Percentiles rank a stretch among this genome's conserved stretches.
These are phyloP conservation scores for Diutina scorzettiae DNA, from an alignment of 1,139 yeast genomes.

Conservation along the genomic window DNA sequence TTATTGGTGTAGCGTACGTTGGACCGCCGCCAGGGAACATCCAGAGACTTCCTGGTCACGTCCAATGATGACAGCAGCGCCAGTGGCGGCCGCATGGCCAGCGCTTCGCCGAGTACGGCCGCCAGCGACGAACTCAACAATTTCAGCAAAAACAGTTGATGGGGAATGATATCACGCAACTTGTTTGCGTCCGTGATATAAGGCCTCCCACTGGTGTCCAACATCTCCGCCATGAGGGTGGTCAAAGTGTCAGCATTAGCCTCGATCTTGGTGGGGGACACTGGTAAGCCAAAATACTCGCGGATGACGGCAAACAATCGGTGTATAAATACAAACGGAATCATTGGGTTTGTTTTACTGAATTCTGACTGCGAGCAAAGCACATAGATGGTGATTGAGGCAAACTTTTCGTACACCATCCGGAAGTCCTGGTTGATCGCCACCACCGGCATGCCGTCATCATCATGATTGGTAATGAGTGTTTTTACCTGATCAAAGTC, in stretches of 20 bases:
- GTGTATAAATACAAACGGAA: slow-evolving; percentile 44
- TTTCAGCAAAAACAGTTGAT: slow-evolving; percentile 28
- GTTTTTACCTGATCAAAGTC: background rate
- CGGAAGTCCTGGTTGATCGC: slow-evolving; percentile 20
- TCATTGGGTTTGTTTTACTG: slow-evolving; percentile 27
- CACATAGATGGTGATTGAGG: slow-evolving; percentile 18
- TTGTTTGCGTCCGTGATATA: slow-evolving; percentile 61
- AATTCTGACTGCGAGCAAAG: slow-evolving; percentile 13
- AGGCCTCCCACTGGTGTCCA: slow-evolving; percentile 63
- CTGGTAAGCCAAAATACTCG: slow-evolving; percentile 48
- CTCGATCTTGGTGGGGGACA: slow-evolving; percentile 46
- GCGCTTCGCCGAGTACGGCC: background rate
- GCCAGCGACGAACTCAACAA: slow-evolving; percentile 10
- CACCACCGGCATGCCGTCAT: slow-evolving; percentile 12
- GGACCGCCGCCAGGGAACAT: slow-evolving; percentile 64
- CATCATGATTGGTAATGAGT: background rate
- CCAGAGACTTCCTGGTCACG: slow-evolving; percentile 3
- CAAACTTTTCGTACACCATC: slow-evolving; percentile 15
- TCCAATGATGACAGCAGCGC: background rate
- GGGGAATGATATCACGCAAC: slow-evolving; percentile 62
- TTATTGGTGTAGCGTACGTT: slow-evolving; percentile 58
- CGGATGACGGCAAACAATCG: slow-evolving; percentile 40
- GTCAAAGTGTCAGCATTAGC: slow-evolving; percentile 56
- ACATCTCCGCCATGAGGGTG: slow-evolving; percentile 47
- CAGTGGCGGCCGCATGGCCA: background rate